A percentile compares a stretch with the other conserved stretches of the same genome.
Conservation (phyloP, 768 basidiomycete genomes). For the Phylloporus sp. region DNA sequence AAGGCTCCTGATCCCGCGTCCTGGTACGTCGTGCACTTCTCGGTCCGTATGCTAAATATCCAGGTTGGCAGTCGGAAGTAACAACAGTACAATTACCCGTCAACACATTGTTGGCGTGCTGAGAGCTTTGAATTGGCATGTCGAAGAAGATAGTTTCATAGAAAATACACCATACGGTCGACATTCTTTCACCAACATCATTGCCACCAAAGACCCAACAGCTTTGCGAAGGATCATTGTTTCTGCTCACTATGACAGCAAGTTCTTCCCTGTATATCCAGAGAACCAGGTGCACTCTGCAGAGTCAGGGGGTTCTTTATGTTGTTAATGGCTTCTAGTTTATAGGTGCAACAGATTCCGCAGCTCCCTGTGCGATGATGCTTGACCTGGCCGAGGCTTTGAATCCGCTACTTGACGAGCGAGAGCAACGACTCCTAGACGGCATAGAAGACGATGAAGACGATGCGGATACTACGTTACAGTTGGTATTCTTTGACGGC, state of each 20-base stretch:
- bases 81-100: conserved; percentile 76
- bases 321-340: conserved; percentile 50
- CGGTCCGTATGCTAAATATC: neutral
- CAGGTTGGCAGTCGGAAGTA: conserved; percentile 51
- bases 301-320: neutral
- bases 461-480: conserved; percentile 76
- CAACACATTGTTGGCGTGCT: conserved; percentile 75
- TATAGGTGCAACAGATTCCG: conserved; percentile 95
- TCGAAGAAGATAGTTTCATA: conserved; percentile 80
- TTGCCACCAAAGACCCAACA: conserved; percentile 90
- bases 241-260: conserved; percentile 93
- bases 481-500: conserved; percentile 94
- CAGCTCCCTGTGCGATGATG: conserved; percentile 91
- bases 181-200: conserved; percentile 81
- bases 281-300: conserved; percentile 59
- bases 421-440: conserved; percentile 49
- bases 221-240: conserved; percentile 78
- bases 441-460: conserved; percentile 69
- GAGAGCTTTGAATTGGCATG: conserved; percentile 73
- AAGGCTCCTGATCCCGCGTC: conserved; percentile 79
- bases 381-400: conserved; percentile 86
- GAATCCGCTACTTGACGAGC: conserved; percentile 62
- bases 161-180: conserved; percentile 76
- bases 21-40: conserved; percentile 45
- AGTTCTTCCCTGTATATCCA: conserved; percentile 70